Conservation (phyloP, 1,284 basidiomycete species). For the Serendipita sp. region DNA sequence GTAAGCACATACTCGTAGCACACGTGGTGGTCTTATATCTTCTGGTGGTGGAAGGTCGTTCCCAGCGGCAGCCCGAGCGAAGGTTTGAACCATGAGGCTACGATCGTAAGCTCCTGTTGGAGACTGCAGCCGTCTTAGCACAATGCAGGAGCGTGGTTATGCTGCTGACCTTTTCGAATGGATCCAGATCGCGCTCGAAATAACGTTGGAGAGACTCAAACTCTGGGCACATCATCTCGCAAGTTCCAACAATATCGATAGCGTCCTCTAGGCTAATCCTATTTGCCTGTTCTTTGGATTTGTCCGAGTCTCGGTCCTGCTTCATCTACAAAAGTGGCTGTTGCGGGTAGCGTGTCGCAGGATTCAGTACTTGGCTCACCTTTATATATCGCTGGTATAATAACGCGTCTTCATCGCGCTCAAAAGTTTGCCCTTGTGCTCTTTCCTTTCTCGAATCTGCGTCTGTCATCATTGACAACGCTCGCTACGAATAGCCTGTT, state of each 20-base stretch:
- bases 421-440: not conserved
- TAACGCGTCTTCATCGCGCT: not conserved
- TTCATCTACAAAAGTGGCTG: not conserved
- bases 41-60: conserved; percentile 82
- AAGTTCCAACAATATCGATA: conserved; percentile 81
- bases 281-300: not conserved
- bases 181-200: conserved; percentile 76
- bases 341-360: not conserved
- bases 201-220: conserved; percentile 88
- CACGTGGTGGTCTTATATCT: conserved; percentile 70
- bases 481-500: too few relatives aligned
- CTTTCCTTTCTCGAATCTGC: not conserved
- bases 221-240: conserved; percentile 85
- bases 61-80: conserved; percentile 80
- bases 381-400: conserved; percentile 2
- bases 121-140: conserved; percentile 12
- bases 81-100: conserved; percentile 81
- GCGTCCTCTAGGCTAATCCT: conserved; percentile 57
- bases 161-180: conserved; percentile 59
- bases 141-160: conserved; percentile 18
- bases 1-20: conserved; percentile 50
- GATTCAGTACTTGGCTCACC: not conserved
- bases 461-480: not conserved
- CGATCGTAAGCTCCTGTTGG: conserved; percentile 64
- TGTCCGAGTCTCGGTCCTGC: not conserved